Conservation (phyloP, 495 filamentous ascomycete genomes). For the Cudoniella acicularis region DNA sequence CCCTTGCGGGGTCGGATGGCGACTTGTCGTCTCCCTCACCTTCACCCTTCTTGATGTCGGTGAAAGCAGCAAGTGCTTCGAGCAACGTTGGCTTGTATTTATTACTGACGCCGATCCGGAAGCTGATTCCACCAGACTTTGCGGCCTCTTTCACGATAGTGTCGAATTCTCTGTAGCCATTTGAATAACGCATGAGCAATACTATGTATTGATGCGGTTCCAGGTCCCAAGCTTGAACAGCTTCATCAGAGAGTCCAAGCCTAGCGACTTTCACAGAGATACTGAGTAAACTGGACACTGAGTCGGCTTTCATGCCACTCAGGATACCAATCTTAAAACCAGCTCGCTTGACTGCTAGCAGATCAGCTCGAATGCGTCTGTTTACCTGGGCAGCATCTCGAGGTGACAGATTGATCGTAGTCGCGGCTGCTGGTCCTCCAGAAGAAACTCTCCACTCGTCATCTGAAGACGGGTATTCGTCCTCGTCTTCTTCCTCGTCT, state of each 20-base stretch:
- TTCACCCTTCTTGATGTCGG: conserved; percentile 24
- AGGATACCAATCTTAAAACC: conserved; percentile 75
- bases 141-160: conserved; percentile 21
- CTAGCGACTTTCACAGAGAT: conserved; percentile 65
- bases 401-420: neutral
- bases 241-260: conserved; percentile 73
- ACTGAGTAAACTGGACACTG: conserved; percentile 47
- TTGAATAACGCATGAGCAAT: conserved; percentile 65
- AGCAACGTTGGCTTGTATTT: conserved; percentile 44
- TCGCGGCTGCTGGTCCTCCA: neutral
- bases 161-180: conserved; percentile 52
- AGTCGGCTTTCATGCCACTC: conserved; percentile 40
- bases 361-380: conserved; percentile 56
- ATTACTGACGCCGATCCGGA: conserved; percentile 43
- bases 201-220: conserved; percentile 65
- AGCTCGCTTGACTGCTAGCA: conserved; percentile 54
- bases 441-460: conserved; percentile 22
- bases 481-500: conserved; percentile 14
- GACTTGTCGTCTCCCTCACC: conserved; percentile 13
- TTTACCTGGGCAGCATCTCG: conserved; percentile 13
- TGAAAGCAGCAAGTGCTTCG: conserved; percentile 27
- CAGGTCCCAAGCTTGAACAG: conserved; percentile 74
- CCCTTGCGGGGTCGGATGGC: neutral
- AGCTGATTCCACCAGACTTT: conserved; percentile 14
- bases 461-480: conserved; percentile 5